phyloP scores from a whole-genome alignment of 169 alveolate genomes.

The Plasmodium sp. region DNA sequence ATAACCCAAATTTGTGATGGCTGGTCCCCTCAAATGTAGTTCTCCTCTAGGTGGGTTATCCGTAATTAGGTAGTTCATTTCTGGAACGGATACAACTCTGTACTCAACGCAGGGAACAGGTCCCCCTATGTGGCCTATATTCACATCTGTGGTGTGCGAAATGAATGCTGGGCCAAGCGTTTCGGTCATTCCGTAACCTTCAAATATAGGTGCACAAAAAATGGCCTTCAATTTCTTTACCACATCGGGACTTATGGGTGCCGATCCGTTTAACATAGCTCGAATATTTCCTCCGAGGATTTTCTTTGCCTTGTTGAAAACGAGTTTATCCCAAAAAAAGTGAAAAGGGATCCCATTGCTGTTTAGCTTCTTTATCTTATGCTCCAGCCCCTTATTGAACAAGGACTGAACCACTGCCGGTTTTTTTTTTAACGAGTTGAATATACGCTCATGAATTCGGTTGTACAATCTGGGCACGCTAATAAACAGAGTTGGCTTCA shows the following conservation, averaged over 20 bases:
- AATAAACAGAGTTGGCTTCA: constrained; percentile 95
- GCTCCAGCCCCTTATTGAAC: constrained; percentile 84
- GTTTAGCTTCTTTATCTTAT: constrained; percentile 72
- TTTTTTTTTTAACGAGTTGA: constrained; percentile 83
- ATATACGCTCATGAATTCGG: constrained; percentile 92
- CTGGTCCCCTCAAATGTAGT: constrained; percentile 91
- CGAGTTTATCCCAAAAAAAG: constrained; percentile 82
- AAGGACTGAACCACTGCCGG: constrained; percentile 79
- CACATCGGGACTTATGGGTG: constrained; percentile 90
- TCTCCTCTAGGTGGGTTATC: constrained; percentile 95
- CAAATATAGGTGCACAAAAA: constrained; percentile 87
- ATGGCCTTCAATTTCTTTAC: constrained; percentile 88
- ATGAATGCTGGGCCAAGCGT: constrained; percentile 88
- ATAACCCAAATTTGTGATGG: constrained; percentile 90
- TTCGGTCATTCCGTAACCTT: constrained; percentile 97
- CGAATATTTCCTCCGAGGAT: constrained; percentile 93
- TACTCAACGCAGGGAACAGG: constrained; percentile 85
- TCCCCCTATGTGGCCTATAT: constrained; percentile 91
- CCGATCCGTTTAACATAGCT: constrained; percentile 91
- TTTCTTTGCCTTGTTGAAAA: constrained; percentile 88
- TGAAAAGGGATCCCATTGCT: constrained; percentile 77
- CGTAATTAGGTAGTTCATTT: constrained; percentile 89
- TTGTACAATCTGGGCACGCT: constrained; percentile 96
- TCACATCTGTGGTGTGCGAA: constrained; percentile 83
- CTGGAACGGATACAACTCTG: constrained; percentile 93